Percentiles rank a stretch among this genome's conserved stretches.
These are phyloP conservation scores for Angomonas deanei DNA, from an alignment of 208 protist species.

Conservation along the genomic window DNA sequence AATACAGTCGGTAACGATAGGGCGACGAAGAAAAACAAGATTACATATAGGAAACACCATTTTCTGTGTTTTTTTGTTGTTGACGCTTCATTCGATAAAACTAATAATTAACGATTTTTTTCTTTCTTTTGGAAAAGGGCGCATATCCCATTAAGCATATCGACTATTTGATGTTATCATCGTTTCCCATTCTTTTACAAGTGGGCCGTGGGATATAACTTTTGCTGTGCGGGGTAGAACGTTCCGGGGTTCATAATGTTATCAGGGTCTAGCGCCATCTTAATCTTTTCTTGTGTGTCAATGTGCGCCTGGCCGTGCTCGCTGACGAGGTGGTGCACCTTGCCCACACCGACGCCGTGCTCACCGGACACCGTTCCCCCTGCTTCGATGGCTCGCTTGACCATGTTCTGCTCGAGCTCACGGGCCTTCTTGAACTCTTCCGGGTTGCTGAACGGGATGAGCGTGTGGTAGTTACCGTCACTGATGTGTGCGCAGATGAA, in stretches of 20 bases:
- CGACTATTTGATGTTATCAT: too few species aligned
- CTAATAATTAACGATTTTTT: too few species aligned
- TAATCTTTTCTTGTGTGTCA: slow-evolving; percentile 58
- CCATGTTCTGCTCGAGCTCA: slow-evolving; percentile 40
- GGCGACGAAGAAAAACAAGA: neutral
- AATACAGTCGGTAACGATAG: neutral
- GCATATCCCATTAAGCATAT: too few species aligned
- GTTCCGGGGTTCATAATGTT: slow-evolving; percentile 81
- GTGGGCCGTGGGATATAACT: slow-evolving; percentile 15
- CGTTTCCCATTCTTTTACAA: neutral
- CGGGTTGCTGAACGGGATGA: slow-evolving; percentile 34
- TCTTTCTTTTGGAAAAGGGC: too few species aligned
- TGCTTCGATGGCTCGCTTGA: slow-evolving; percentile 38
- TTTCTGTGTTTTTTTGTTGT: too few species aligned
- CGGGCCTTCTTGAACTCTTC: slow-evolving; percentile 25
- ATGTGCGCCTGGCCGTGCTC: slow-evolving; percentile 58
- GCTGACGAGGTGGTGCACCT: slow-evolving; percentile 23
- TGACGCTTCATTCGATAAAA: too few species aligned
- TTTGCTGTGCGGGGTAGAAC: slow-evolving; percentile 38
- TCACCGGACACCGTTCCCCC: slow-evolving; percentile 73
- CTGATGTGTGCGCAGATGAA: slow-evolving; percentile 62
- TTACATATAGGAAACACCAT: neutral
- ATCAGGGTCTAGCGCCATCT: slow-evolving; percentile 61
- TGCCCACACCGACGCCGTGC: slow-evolving; percentile 41
- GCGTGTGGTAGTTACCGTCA: slow-evolving; percentile 80